phyloP scores from a whole-genome alignment of 768 basidiomycete genomes.

The Amanita pseudoporphyria region DNA sequence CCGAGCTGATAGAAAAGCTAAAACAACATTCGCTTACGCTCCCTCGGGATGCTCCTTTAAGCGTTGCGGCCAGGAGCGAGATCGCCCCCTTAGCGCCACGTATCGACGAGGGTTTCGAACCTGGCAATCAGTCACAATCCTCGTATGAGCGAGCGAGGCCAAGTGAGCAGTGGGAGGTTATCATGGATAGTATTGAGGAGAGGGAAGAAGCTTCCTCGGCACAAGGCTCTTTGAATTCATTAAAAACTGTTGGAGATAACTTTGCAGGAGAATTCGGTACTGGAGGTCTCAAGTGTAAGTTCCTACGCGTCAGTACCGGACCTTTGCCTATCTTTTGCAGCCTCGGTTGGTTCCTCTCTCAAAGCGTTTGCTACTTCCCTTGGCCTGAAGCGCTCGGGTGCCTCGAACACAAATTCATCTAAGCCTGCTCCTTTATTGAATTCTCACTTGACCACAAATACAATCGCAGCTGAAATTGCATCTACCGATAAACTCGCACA shows the following conservation, averaged over 20 bases:
- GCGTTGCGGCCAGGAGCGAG: conserved; percentile 46
- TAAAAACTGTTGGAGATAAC: conserved; percentile 25
- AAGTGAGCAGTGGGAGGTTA: conserved; percentile 77
- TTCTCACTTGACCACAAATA: conserved; percentile 11
- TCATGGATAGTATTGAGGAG: conserved; percentile 78
- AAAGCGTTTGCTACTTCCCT: conserved; percentile 69
- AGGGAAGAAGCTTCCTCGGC: conserved; percentile 42
- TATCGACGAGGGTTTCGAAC: conserved; percentile 16
- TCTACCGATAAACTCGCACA: conserved; percentile 27
- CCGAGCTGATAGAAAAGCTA: conserved; percentile 60
- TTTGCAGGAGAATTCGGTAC: conserved; percentile 66
- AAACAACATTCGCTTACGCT: conserved; percentile 59
- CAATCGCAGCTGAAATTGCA: background rate
- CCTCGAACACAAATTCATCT: conserved; percentile 16
- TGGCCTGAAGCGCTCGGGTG: conserved; percentile 50
- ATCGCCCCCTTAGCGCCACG: conserved; percentile 17
- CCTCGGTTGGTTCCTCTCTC: conserved; percentile 64
- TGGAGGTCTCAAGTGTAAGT: conserved; percentile 41
- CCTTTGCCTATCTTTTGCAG: conserved; percentile 14
- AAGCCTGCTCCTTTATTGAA: conserved; percentile 10
- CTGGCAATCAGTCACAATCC: conserved; percentile 7
- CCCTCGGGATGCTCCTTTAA: conserved; percentile 45
- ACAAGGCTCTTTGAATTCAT: conserved; percentile 40
- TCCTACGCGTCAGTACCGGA: conserved; percentile 2
- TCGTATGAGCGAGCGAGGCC: conserved; percentile 35